A percentile compares a stretch with the other conserved stretches of the same genome.
phyloP scores from a whole-genome alignment of 345 rosid genomes.

The Alliaria petiolata region DNA sequence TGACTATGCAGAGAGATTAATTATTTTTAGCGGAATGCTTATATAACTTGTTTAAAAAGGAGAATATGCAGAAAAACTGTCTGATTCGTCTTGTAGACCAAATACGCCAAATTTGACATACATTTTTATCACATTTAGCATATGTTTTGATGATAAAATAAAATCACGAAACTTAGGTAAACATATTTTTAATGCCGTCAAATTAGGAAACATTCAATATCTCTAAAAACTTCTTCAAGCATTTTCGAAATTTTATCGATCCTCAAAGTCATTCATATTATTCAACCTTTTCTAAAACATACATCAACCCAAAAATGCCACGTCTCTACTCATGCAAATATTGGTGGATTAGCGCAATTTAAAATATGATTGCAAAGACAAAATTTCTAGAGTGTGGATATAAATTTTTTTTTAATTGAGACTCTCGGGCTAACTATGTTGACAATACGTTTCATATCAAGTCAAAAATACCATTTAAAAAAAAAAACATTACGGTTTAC shows the following conservation, averaged over 20 bases:
- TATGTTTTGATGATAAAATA: conserved; percentile 2
- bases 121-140: conserved; percentile 13
- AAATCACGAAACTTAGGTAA: neutral
- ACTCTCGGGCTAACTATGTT: too few relatives aligned
- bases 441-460: too few relatives aligned
- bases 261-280: conserved; percentile 12
- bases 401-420: too few relatives aligned
- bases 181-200: neutral
- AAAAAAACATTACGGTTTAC: too few relatives aligned
- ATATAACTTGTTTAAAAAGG: too few relatives aligned
- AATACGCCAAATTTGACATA: conserved; percentile 22
- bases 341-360: too few relatives aligned
- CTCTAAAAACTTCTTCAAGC: neutral
- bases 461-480: too few relatives aligned
- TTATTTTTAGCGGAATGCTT: neutral
- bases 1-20: neutral
- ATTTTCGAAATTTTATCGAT: neutral
- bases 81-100: neutral
- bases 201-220: neutral
- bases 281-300: neutral
- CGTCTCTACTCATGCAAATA: conserved; percentile 1
- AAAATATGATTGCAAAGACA: too few relatives aligned
- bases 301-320: neutral
- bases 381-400: too few relatives aligned
- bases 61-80: neutral